A percentile compares a stretch with the other conserved stretches of the same genome.
These are phyloP conservation scores for Globisporangium rhizosaccharum DNA, from an alignment of 352 stramenopile species.

Conservation along the genomic window DNA sequence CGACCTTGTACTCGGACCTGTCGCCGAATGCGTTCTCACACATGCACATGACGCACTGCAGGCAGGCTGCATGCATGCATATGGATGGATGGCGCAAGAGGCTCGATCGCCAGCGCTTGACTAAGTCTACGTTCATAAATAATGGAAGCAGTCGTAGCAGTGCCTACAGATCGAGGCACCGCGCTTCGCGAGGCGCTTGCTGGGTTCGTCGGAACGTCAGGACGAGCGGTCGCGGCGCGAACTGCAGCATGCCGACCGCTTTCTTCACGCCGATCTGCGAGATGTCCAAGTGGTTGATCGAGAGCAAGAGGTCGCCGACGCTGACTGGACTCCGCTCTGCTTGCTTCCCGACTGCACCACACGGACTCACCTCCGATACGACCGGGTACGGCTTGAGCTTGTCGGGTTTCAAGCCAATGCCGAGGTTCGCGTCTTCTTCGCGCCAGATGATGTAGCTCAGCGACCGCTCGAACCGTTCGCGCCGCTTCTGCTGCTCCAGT, in stretches of 20 bases:
- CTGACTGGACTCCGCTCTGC: slow-evolving; percentile 23
- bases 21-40: no score
- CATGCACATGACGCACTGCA: no score
- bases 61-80: no score
- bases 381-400: slow-evolving; percentile 47
- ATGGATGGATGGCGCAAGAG: neutral
- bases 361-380: slow-evolving; percentile 31
- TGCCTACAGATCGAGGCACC: slow-evolving; percentile 47
- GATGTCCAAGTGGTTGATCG: slow-evolving; percentile 70
- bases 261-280: slow-evolving; percentile 49
- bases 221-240: slow-evolving; percentile 58
- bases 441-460: slow-evolving; percentile 66
- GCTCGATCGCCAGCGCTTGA: no score
- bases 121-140: neutral
- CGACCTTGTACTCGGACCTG: no score
- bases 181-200: slow-evolving; percentile 19
- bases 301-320: slow-evolving; percentile 51
- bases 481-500: slow-evolving; percentile 30
- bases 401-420: slow-evolving; percentile 49
- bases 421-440: slow-evolving; percentile 56
- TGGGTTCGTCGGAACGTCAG: slow-evolving; percentile 52
- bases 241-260: slow-evolving; percentile 54
- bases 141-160: neutral
- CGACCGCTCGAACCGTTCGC: slow-evolving; percentile 46
- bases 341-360: slow-evolving; percentile 23